Evolutionary conservation across 2,329 filamentous ascomycete genomes (phyloP).

Genomic region (Trichoderma simmonsii): DNA sequence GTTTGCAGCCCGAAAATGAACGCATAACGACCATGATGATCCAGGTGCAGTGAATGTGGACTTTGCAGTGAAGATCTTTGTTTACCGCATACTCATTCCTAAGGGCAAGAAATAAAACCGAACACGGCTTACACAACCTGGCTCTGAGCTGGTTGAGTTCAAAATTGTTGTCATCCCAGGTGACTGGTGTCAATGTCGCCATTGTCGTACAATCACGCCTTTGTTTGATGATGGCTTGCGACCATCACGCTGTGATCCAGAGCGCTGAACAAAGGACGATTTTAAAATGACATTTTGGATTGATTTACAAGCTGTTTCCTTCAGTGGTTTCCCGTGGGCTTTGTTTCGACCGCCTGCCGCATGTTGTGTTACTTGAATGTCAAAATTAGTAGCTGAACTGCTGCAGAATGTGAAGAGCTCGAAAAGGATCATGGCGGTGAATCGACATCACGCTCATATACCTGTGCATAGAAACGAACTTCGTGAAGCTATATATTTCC

Average conservation of each 20-base stretch:
- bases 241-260: neutral
- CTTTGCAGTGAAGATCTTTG: neutral
- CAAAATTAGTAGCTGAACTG: neutral
- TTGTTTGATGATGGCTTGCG: neutral
- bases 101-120: neutral
- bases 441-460: neutral
- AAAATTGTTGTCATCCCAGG: neutral
- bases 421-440: neutral
- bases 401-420: neutral
- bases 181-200: too few species aligned
- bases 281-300: neutral
- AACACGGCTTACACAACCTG: neutral
- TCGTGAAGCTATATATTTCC: neutral
- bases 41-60: neutral
- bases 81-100: too few species aligned
- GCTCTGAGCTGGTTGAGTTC: neutral
- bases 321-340: neutral
- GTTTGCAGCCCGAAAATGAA: neutral
- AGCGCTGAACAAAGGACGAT: neutral
- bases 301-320: neutral
- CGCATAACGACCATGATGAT: neutral
- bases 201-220: neutral
- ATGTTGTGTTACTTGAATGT: conserved; percentile 1
- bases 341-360: neutral
- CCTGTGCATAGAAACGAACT: neutral